Evolutionary conservation across 164 flowering plant genomes (phyloP), one percentile per base, ranked within the genome.

Genomic region (Buxus sempervirens): DNA sequence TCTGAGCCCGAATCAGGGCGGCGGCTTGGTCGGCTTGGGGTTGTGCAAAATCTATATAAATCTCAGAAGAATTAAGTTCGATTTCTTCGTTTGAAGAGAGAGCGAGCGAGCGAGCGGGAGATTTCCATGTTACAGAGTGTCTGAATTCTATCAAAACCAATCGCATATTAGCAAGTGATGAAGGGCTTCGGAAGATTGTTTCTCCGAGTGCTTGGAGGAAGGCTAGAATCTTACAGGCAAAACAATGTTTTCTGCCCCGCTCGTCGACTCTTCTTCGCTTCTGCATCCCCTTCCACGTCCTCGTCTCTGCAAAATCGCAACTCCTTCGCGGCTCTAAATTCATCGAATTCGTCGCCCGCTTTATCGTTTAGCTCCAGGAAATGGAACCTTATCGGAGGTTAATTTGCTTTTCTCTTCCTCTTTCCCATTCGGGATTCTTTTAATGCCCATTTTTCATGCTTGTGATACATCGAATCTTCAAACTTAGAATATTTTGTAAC

Each of bases 301-400:
- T 41, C 45, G 12, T 41, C 45, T 18, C 38, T 15, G 25, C 63
- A 19, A 38, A 20, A 21, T 15, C 55, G 25, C 41, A 22, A 53
- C 67, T 26, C 41, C 38, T 16, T 18, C 54, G 48, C 69, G 26
- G 22, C 65, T 48, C 42, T 26, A 42, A 60, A 60, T 49, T 32
- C 65, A 12, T 51, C 58, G 5, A 68, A 49, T 15, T 1, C 36
- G 22, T 2, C 26, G 0, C 45, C 45, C 45, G 45, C 12, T 41
- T 41, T 12, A 5, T 8, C 48, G 10, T 23, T 61, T 61, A 23
- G 18, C 51, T 28, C 48, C 19, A 28, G 58, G 22, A 68, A 21
- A 68, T 60, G 72, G 66, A 21, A 14, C 20, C 53, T 20, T 8
- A 54, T 61, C 2, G 72, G 66, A 69, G 70, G 70, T 69, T 36